A percentile compares a stretch with the other conserved stretches of the same genome.
Conservation (phyloP, 345 rosid genomes). For the Melaleuca alternifolia region DNA sequence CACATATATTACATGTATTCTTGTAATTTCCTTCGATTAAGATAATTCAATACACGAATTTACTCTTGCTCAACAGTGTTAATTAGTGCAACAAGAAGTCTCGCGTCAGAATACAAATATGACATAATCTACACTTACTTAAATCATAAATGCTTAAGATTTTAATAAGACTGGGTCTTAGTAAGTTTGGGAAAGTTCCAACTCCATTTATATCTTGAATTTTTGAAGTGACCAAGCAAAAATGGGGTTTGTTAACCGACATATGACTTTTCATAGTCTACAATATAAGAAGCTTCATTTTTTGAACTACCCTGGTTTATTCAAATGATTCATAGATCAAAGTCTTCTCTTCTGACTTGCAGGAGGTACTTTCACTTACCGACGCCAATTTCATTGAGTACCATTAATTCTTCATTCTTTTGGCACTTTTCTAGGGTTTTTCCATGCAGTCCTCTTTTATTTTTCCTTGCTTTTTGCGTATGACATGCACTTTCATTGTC, state of each 20-base stretch:
- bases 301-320: background rate
- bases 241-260: background rate
- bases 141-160: background rate
- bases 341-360: background rate
- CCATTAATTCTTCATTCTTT: background rate
- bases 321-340: background rate
- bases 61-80: too few relatives aligned
- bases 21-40: too few relatives aligned
- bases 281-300: background rate
- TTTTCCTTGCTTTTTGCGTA: background rate
- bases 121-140: background rate
- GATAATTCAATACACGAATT: too few relatives aligned
- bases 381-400: background rate
- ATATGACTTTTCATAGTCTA: background rate
- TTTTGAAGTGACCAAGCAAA: background rate
- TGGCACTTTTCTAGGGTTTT: background rate
- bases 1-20: too few relatives aligned
- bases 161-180: background rate
- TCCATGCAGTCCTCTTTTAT: background rate
- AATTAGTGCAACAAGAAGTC: background rate
- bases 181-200: background rate
- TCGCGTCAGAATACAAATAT: background rate
- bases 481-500: background rate
- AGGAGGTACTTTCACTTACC: background rate
- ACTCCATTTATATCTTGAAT: background rate